Percentiles rank a stretch among this genome's conserved stretches.
Evolutionary conservation across 306 rosid genomes (phyloP).

Genomic region (Astragalus glycyphyllos): DNA sequence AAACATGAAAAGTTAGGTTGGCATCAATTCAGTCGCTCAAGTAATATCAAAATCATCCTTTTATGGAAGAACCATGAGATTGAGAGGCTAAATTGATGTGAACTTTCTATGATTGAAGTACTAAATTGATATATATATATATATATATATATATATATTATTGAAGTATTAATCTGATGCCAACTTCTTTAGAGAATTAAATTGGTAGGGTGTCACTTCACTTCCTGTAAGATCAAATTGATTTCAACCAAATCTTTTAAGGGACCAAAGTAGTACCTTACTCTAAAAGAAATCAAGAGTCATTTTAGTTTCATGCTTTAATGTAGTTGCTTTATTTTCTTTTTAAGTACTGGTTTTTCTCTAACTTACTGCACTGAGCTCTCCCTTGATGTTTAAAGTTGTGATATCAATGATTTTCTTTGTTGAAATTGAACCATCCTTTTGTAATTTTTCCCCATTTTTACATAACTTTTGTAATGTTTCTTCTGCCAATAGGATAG

Average conservation of each 20-base stretch:
- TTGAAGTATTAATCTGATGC: background rate
- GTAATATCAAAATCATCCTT: background rate
- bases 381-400: conserved; percentile 23
- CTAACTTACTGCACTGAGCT: conserved; percentile 10
- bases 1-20: background rate
- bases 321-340: conserved; percentile 3
- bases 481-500: conserved; percentile 67
- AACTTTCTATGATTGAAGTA: background rate
- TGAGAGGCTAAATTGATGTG: background rate
- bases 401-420: conserved; percentile 12
- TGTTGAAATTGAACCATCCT: background rate
- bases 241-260: background rate
- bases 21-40: background rate
- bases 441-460: background rate
- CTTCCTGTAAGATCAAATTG: background rate
- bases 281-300: background rate
- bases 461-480: conserved; percentile 34
- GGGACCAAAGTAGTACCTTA: conserved; percentile 5
- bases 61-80: background rate
- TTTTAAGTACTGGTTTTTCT: background rate
- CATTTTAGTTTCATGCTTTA: background rate
- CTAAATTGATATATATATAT: background rate
- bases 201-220: background rate
- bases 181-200: background rate
- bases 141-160: background rate